Evolutionary conservation across 1,284 basidiomycete species (phyloP).

Genomic region (Apiotrichum gracile): DNA sequence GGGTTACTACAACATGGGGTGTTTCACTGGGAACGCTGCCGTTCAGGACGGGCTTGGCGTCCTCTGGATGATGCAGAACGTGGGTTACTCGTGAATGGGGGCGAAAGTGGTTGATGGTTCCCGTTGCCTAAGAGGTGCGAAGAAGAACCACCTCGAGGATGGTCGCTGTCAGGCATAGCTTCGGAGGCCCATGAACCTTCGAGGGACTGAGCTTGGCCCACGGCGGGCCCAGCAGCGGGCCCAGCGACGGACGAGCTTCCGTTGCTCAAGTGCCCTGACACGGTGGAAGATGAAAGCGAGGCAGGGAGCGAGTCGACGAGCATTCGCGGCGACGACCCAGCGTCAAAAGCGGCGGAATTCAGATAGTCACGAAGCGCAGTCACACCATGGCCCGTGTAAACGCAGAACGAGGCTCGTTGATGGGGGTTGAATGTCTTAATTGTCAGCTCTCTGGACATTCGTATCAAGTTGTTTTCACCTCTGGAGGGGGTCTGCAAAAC

Average conservation of each 20-base stretch:
- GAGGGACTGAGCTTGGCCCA: no score
- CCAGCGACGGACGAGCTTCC: not conserved
- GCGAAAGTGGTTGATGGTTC: no score
- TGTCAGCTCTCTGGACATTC: not conserved
- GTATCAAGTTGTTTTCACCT: conserved; percentile 53
- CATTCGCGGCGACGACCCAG: not conserved
- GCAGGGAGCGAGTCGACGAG: not conserved
- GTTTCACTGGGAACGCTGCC: not conserved
- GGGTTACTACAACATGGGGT: not conserved
- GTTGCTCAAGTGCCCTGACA: not conserved
- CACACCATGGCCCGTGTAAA: conserved; percentile 91
- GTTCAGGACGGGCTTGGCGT: not conserved
- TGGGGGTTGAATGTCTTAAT: conserved; percentile 80
- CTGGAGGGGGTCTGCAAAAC: conserved; percentile 83
- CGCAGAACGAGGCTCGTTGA: conserved; percentile 91
- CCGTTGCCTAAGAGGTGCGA: no score
- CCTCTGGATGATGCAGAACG: not conserved
- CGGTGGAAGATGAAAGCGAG: not conserved
- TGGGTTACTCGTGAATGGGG: no score
- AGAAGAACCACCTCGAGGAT: no score
- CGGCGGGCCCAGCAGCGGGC: no score
- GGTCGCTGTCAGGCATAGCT: no score
- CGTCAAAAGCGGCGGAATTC: conserved; percentile 12
- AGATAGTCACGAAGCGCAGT: conserved; percentile 73
- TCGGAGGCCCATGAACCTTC: no score